Evolutionary conservation across 192 early-diverging fungal genomes (phyloP), one percentile per base, ranked within the genome.

Genomic region (Umbelopsis sp.): DNA sequence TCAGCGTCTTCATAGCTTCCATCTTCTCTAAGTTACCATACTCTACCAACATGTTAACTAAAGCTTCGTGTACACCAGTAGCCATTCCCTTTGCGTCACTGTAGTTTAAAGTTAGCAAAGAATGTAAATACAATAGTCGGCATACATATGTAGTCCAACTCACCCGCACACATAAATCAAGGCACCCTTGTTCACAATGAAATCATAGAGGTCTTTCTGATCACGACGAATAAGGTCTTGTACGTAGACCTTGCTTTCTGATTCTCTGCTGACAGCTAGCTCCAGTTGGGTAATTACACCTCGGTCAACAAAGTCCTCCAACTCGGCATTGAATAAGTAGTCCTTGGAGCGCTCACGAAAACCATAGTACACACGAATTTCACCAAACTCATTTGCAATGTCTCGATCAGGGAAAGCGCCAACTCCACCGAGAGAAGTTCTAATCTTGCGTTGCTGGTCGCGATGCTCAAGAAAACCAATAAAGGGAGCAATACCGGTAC

Each of bases 401-500:
- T 80, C 71, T 12, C 74, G 67, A 20, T 36, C 26, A 12, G 77
- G 74, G 29, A 72, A 49, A 10, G 51, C 24, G 0, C 72, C 74
- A 32, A 78, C 43, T 26, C 47, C 50, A 70, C 74, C 50, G 71
- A 80, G 78, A 65, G 77, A 53, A 74, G 75, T 54, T 20, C 76
- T 73, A 25, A 86, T 78, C 45, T 70, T 68, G 29, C 81, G 82
- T 56, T 87, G 82, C 0, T 71, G 50, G 20, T 84, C 84, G 51
- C 93, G 87, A 65, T 97, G 90, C 75, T 96, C 83, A 38, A 98
- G 79, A 72, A 98, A 97, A 1, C 93, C 91, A 31, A 96, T 82
- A 51, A 98, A 96, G 0, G 97, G 96, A 9, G 96, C 92, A n/a
- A 99, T 87, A 21, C 97, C 97, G 0, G 97, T 97, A 43, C 96